A percentile compares a stretch with the other conserved stretches of the same genome.
These are phyloP conservation scores for Xylaria sp. DNA, from an alignment of 2,329 filamentous ascomycete genomes.

Conservation along the genomic window DNA sequence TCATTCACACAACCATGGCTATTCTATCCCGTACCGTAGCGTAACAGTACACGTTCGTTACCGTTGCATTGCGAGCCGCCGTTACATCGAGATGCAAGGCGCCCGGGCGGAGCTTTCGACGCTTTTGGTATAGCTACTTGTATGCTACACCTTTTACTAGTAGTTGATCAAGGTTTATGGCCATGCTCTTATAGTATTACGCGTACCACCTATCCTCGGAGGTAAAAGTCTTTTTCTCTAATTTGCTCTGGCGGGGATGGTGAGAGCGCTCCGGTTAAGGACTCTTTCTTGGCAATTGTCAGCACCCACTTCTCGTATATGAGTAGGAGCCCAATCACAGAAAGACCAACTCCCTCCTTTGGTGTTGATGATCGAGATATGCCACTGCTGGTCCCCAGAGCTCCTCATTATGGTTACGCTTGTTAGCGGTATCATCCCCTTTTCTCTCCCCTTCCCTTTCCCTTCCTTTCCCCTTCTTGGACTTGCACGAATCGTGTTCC, in stretches of 20 bases:
- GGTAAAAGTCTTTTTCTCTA: constrained; percentile 10
- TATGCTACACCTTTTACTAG: constrained; percentile 26
- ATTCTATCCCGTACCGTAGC: constrained; percentile 19
- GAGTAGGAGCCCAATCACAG: neutral
- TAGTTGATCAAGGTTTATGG: constrained; percentile 24
- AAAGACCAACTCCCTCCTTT: constrained; percentile 12
- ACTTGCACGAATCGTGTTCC: neutral
- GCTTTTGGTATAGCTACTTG: constrained; percentile 26
- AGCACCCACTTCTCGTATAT: constrained; percentile 16
- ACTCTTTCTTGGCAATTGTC: constrained; percentile 30
- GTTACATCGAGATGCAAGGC: constrained; percentile 37
- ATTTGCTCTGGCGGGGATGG: constrained; percentile 20
- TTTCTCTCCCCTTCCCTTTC: neutral
- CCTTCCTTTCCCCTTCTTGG: neutral
- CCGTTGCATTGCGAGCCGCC: constrained; percentile 37
- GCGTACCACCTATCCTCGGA: constrained; percentile 14
- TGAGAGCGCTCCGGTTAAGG: constrained; percentile 13
- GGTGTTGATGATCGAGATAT: constrained; percentile 18
- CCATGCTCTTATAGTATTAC: constrained; percentile 30
- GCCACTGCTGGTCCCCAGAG: neutral
- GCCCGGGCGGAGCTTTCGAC: constrained; percentile 34
- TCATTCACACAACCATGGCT: neutral
- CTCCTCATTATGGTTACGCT: neutral
- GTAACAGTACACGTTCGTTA: constrained; percentile 28
- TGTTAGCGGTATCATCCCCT: neutral